Percentiles rank a stretch among this genome's conserved stretches.
These are phyloP conservation scores for Cnidoscolus chayamansa DNA, from an alignment of 441 rosid genomes.

Conservation along the genomic window DNA sequence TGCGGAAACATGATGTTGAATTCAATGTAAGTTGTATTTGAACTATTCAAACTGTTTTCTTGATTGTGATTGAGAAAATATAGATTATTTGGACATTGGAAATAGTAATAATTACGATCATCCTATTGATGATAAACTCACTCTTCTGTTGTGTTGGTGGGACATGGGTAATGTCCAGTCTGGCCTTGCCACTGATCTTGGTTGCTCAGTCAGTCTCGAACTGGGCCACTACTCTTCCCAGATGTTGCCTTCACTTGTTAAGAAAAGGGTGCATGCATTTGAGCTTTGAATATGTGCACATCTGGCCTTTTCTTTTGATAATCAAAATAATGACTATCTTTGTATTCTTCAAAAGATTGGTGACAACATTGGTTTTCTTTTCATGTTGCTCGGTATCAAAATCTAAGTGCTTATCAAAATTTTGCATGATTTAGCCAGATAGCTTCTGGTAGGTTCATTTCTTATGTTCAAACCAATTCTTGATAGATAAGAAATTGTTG, in stretches of 20 bases:
- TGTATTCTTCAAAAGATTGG: background rate
- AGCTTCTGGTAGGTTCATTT: too few species aligned
- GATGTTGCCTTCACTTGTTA: background rate
- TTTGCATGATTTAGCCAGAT: too few species aligned
- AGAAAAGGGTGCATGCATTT: background rate
- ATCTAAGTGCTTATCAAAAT: too few species aligned
- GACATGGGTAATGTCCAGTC: background rate
- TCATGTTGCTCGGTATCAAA: too few species aligned
- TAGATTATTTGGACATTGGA: background rate
- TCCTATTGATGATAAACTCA: background rate
- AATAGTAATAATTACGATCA: background rate
- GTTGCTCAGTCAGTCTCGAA: background rate
- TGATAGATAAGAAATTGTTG: background rate
- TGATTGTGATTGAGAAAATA: background rate
- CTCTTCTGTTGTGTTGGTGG: background rate
- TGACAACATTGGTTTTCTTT: too few species aligned
- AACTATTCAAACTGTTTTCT: background rate
- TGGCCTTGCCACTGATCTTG: background rate
- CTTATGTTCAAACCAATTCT: background rate
- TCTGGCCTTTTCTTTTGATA: background rate
- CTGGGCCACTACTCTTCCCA: background rate
- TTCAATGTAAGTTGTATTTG: conserved; percentile 58
- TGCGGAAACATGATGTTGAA: conserved; percentile 81
- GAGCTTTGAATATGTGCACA: background rate
- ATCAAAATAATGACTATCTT: background rate